A percentile compares a stretch with the other conserved stretches of the same genome.
These are phyloP conservation scores for Boletus rubroflammeus DNA, from an alignment of 768 basidiomycete species.

Conservation along the genomic window DNA sequence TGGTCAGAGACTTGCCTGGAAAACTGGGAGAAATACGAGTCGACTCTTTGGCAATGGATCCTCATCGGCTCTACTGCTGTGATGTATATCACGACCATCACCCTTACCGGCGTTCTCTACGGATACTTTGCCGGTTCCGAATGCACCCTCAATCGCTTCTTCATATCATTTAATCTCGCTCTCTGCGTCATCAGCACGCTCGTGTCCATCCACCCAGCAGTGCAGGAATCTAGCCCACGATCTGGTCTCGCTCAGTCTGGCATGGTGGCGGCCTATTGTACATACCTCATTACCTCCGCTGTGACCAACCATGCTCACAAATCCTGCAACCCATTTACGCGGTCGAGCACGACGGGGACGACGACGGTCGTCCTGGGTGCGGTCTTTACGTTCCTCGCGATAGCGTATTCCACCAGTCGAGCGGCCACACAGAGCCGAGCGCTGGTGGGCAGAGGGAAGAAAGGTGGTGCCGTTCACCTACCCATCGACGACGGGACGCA, in stretches of 20 bases:
- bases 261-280: constrained; percentile 98
- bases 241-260: constrained; percentile 93
- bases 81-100: constrained; percentile 81
- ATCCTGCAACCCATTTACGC: constrained; percentile 85
- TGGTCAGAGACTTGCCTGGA: constrained; percentile 98
- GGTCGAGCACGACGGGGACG: constrained; percentile 65
- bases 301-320: constrained; percentile 88
- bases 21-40: constrained; percentile 87
- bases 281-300: constrained; percentile 91
- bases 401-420: constrained; percentile 94
- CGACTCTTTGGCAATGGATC: constrained; percentile 94
- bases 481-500: constrained; percentile 51
- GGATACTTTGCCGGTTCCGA: constrained; percentile 85
- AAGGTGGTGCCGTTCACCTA: constrained; percentile 60
- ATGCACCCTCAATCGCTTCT: constrained; percentile 92
- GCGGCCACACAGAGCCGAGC: constrained; percentile 96
- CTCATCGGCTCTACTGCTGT: constrained; percentile 89
- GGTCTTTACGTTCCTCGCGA: constrained; percentile 94
- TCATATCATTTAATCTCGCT: constrained; percentile 91
- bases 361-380: constrained; percentile 90
- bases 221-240: constrained; percentile 91
- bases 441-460: constrained; percentile 71
- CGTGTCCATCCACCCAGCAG: constrained; percentile 74
- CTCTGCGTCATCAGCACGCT: constrained; percentile 77
- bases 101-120: constrained; percentile 85